A percentile compares a stretch with the other conserved stretches of the same genome.
Evolutionary conservation across 306 rosid genomes (phyloP).

Genomic region (Geum urbanum): DNA sequence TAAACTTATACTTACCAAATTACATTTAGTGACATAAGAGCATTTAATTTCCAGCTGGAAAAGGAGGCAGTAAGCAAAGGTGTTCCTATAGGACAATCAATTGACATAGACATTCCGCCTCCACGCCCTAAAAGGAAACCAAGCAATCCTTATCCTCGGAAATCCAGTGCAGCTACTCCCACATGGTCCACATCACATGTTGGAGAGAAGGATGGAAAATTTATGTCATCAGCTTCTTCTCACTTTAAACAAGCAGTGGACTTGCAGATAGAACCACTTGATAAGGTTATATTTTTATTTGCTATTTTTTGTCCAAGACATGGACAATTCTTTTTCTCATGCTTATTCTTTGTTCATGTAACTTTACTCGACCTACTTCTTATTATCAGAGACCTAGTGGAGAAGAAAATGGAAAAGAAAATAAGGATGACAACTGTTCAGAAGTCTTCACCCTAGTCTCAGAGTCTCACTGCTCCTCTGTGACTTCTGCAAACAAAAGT

Average conservation of each 20-base stretch:
- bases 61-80: constrained; percentile 83
- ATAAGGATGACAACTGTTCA: constrained; percentile 48
- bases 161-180: constrained; percentile 41
- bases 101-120: constrained; percentile 90
- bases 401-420: constrained; percentile 50
- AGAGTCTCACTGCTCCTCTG: constrained; percentile 59
- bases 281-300: constrained; percentile 53
- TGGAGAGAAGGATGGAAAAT: constrained; percentile 66
- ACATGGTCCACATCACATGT: constrained; percentile 46
- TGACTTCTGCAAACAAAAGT: constrained; percentile 52
- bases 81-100: constrained; percentile 60
- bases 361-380: constrained; percentile 22
- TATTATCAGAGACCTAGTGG: constrained; percentile 43
- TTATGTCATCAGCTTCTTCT: constrained; percentile 44
- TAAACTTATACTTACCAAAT: constrained; percentile 13
- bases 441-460: constrained; percentile 42
- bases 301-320: not conserved
- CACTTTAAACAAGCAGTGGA: constrained; percentile 51
- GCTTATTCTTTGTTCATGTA: constrained; percentile 13
- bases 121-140: constrained; percentile 98
- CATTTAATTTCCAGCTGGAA: constrained; percentile 64
- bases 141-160: constrained; percentile 91
- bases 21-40: constrained; percentile 17
- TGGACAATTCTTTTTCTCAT: constrained; percentile 1
- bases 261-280: constrained; percentile 61